Base-by-base conservation (phyloP, 2,329 filamentous ascomycete species). In the Byssoonygena ceratinophila region DNA sequence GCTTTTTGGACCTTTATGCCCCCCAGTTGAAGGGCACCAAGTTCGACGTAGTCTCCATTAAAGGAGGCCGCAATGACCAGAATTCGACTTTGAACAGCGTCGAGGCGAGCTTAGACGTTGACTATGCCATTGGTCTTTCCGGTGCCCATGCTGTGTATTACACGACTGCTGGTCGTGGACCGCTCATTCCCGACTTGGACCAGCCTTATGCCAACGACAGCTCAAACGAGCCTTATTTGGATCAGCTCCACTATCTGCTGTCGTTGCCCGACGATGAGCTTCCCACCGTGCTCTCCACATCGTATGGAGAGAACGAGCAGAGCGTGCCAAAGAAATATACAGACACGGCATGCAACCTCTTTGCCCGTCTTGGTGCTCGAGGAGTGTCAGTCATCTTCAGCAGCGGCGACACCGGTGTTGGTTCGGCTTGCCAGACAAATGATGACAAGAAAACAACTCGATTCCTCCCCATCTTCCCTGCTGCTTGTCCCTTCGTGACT, bases 281-380 rank as follows among this genome's bases (percentile, higher is more conserved):
- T 0, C 83, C 84, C 0, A 74, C 78, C 2, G 78, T 85, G n/a
- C 73, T 87, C 43, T 77, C 76, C 39, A 83, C 81, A 14, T 86
- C 82, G 0, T 87, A 87, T 61, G 82, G 81, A 27, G 82, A 85
- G 58, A 74, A 82, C 44, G 84, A 87, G 64, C 80, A 75, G 63
- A 76, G 74, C 3, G 71, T 86, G 0, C 81, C 82, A 0, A 66
- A 68, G 22, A 68, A 73, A 2, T 85, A 85, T 62, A 76, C 79
- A 6, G 71, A 77, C 59, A 73, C 77, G 53, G 76, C 80, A 27
- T 85, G 85, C 66, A 74, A 74, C 36, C 70, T 80, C 37, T 81
- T 83, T 56, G 80, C 77, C 6, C 78, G 83, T 55, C 76, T 87
- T 2, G 82, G 81, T 16, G 74, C 79, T 1, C 78, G 83, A 8